These are phyloP conservation scores for Rhizopogon roseolus DNA, from an alignment of 768 basidiomycete species.

Conservation along the genomic window DNA sequence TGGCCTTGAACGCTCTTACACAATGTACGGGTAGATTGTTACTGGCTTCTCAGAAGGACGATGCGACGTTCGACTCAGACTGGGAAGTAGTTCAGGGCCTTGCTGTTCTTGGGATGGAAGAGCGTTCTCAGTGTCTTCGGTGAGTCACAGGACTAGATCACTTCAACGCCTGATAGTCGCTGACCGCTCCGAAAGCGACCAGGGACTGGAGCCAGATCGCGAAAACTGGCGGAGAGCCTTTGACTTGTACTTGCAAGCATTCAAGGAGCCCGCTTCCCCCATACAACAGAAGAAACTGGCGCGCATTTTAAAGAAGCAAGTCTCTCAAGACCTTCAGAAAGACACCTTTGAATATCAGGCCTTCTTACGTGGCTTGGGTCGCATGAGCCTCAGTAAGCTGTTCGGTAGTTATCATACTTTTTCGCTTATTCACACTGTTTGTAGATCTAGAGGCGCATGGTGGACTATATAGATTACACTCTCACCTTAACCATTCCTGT, in stretches of 20 bases:
- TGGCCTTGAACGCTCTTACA: conserved; percentile 65
- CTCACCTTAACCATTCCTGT: conserved; percentile 86
- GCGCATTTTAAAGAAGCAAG: conserved; percentile 44
- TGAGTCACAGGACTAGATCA: background rate
- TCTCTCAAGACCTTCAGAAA: conserved; percentile 43
- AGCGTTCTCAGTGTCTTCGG: conserved; percentile 40
- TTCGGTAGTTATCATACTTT: background rate
- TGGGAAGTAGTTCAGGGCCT: conserved; percentile 54
- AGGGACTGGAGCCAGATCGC: conserved; percentile 51
- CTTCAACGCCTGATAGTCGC: too few species aligned
- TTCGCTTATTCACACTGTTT: conserved; percentile 1
- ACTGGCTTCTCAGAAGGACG: conserved; percentile 46
- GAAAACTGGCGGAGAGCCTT: conserved; percentile 66
- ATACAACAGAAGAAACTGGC: conserved; percentile 55
- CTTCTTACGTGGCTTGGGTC: conserved; percentile 67
- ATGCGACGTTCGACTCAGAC: conserved; percentile 32
- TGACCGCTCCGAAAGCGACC: conserved; percentile 19
- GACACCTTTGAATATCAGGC: conserved; percentile 74
- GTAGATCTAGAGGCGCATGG: conserved; percentile 81
- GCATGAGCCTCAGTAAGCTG: conserved; percentile 75
- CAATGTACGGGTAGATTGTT: conserved; percentile 64
- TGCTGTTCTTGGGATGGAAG: conserved; percentile 76
- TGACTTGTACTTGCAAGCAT: conserved; percentile 52
- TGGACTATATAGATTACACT: conserved; percentile 80
- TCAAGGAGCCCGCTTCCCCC: conserved; percentile 50